Conservation (phyloP, 2,329 filamentous ascomycete species). For the Torrubiellomyces zombiae region DNA sequence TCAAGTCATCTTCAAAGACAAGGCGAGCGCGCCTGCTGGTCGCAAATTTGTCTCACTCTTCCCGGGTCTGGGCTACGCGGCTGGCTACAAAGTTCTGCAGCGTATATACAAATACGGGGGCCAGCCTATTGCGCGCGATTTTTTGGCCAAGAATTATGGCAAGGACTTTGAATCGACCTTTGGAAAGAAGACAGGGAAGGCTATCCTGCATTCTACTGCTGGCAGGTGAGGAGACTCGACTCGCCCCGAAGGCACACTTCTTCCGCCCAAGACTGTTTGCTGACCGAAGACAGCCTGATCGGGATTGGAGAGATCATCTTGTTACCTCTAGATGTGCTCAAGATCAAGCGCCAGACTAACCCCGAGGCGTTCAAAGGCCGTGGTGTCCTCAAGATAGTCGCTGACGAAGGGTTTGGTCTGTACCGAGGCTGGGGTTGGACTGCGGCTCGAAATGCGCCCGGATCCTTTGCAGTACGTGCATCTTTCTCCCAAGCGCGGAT, state of each 20-base stretch:
- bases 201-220: slow-evolving; percentile 91
- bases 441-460: slow-evolving; percentile 87
- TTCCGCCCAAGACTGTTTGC: no score
- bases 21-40: slow-evolving; percentile 50
- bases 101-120: slow-evolving; percentile 98
- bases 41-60: slow-evolving; percentile 90
- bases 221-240: slow-evolving; percentile 46
- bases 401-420: slow-evolving; percentile 85
- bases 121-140: slow-evolving; percentile 88
- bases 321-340: slow-evolving; percentile 86
- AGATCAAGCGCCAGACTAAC: slow-evolving; percentile 99
- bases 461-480: slow-evolving; percentile 86
- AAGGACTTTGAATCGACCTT: slow-evolving; percentile 75
- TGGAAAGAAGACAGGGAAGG: slow-evolving; percentile 94
- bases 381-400: slow-evolving; percentile 75
- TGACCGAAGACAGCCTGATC: slow-evolving; percentile 49
- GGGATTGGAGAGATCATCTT: slow-evolving; percentile 96
- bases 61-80: slow-evolving; percentile 90
- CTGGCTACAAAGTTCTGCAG: slow-evolving; percentile 94
- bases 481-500: no score
- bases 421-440: slow-evolving; percentile 98
- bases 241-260: no score
- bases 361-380: slow-evolving; percentile 93
- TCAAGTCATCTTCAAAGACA: slow-evolving; percentile 84
- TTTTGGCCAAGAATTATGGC: slow-evolving; percentile 63